These are phyloP conservation scores for Aureoboletus auriporus DNA, from an alignment of 768 basidiomycete species.

Conservation along the genomic window DNA sequence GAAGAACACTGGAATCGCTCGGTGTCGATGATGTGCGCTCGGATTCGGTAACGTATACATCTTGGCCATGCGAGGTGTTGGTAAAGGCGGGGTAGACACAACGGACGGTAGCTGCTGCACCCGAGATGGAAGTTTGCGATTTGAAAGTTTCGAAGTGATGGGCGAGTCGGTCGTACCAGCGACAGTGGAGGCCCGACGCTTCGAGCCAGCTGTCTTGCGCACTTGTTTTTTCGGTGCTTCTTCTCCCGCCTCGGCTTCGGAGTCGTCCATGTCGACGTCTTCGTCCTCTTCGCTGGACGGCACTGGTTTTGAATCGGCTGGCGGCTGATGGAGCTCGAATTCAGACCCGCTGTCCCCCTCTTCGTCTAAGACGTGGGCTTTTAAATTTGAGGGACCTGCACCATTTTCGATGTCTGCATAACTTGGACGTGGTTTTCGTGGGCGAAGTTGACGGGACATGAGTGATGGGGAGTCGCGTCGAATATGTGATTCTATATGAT, in stretches of 20 bases:
- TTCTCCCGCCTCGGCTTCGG: slow-evolving; percentile 15
- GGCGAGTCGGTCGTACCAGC: neutral
- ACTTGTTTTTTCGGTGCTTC: slow-evolving; percentile 8
- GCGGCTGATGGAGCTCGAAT: slow-evolving; percentile 43
- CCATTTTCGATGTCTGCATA: slow-evolving; percentile 39
- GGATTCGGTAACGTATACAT: slow-evolving; percentile 60
- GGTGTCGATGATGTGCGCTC: slow-evolving; percentile 69
- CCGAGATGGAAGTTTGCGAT: slow-evolving; percentile 20
- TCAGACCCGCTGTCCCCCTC: slow-evolving; percentile 47
- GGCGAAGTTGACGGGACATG: slow-evolving; percentile 43
- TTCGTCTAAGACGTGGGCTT: slow-evolving; percentile 10
- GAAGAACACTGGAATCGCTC: slow-evolving; percentile 58
- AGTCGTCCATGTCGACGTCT: slow-evolving; percentile 20
- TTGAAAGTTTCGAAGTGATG: slow-evolving; percentile 9
- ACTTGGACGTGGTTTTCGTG: slow-evolving; percentile 47
- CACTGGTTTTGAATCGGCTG: slow-evolving; percentile 25
- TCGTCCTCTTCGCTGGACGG: slow-evolving; percentile 34
- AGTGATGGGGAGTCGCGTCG: too few species aligned
- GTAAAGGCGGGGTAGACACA: slow-evolving; percentile 3
- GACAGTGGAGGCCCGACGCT: neutral
- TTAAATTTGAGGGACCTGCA: slow-evolving; percentile 38
- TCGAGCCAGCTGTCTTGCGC: slow-evolving; percentile 2
- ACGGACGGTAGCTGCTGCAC: slow-evolving; percentile 7
- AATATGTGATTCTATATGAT: too few species aligned
- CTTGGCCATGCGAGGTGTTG: slow-evolving; percentile 27